Base-by-base conservation (phyloP, 139 green algal species). In the Pedinophyceae sp. region DNA sequence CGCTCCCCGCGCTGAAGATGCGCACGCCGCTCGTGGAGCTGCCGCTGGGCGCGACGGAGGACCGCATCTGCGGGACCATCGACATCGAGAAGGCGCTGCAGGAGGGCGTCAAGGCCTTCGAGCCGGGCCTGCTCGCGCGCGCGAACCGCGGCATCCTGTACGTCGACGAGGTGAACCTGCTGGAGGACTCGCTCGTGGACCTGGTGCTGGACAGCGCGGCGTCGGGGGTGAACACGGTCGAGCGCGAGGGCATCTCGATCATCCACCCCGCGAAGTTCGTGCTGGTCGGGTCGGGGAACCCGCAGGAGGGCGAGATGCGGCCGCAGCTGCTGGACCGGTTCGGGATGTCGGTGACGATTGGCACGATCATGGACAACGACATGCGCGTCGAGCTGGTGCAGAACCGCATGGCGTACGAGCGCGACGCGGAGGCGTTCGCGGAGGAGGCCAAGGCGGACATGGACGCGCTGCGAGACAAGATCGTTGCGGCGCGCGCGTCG, bases 241-340 rank as follows among this genome's bases (percentile, higher is more conserved):
- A 95, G 77, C 72, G 87, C n/a, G 87, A 95, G 69, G 85, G 87
- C 47, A 73, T 95, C 50, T 85, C 72, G 53, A 83, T 95, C 23
- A 62, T 76, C 13, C 87, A 95, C 68, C 87, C 87, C 3, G 85
- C 87, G 25, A 81, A 80, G 50, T 95, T 94, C 70, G 93, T 95
- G 75, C 87, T 94, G 79, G 86, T 94, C 41, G 85, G 83, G 30
- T 80, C 64, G 3, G 81, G 82, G 30, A 81, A 79, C 59, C 73
- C 70, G 3, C 65, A 68, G 67, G 86, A 96, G 65, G 88, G 88
- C 6, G 86, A 95, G 79, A 53, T 96, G 62, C 73, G 88, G 17
- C 88, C 85, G 39, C 88, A 97, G 76, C 81, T 97, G 62, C 77
- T 97, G 51, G 88, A 95, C 64, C 78, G 88, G 40, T 97, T 95